Conservation (phyloP, 129 eudicot species). For the Glebionis coronaria region DNA sequence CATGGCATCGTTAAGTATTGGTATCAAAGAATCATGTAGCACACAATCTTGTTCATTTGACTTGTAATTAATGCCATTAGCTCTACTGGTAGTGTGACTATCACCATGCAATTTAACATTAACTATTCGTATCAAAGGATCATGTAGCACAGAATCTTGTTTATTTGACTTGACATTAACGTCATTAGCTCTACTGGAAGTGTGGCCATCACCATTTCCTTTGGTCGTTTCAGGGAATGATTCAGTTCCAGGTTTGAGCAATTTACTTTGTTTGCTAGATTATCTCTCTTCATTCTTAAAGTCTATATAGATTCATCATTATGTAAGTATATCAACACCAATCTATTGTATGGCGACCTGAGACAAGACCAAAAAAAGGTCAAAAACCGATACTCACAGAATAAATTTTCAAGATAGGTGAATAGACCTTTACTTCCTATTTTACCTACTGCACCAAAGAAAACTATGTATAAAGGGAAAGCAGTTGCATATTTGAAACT, state of each 20-base stretch:
- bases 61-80: slow-evolving; percentile 6
- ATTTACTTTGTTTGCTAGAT: slow-evolving; percentile 15
- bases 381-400: too few species aligned
- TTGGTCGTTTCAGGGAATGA: slow-evolving; percentile 20
- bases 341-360: too few species aligned
- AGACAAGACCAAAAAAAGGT: too few species aligned
- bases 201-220: slow-evolving; percentile 16
- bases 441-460: too few species aligned
- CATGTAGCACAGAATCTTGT: slow-evolving; percentile 24
- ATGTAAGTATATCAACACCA: too few species aligned
- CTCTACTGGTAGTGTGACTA: slow-evolving; percentile 10
- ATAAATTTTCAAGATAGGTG: too few species aligned
- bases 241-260: slow-evolving; percentile 20
- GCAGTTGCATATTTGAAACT: too few species aligned
- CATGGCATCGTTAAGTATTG: slow-evolving; percentile 13
- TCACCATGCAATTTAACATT: slow-evolving; percentile 2
- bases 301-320: too few species aligned
- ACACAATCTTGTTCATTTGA: slow-evolving; percentile 19
- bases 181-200: slow-evolving; percentile 11
- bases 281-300: too few species aligned
- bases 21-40: slow-evolving; percentile 25
- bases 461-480: too few species aligned
- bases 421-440: too few species aligned
- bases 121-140: slow-evolving; percentile 22
- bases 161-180: slow-evolving; percentile 7